Evolutionary conservation across 257 asterid species (phyloP).

Genomic region (Paulownia fortunei): DNA sequence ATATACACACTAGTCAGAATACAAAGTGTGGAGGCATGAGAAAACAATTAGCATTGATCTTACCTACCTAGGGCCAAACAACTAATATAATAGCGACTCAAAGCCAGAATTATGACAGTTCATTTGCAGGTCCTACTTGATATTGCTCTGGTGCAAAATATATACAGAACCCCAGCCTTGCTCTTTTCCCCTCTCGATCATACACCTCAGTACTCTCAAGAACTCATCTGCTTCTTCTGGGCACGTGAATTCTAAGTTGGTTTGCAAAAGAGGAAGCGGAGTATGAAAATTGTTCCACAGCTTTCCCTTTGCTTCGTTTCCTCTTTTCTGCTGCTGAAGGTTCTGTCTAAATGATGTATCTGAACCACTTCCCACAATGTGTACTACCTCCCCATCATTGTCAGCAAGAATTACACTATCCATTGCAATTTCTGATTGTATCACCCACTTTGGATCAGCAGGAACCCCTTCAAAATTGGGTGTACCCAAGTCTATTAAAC

Average conservation of each 20-base stretch:
- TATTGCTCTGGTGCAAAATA: constrained; percentile 71
- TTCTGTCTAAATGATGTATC: constrained; percentile 58
- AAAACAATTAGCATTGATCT: neutral
- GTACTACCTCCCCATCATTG: constrained; percentile 64
- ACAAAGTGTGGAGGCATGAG: neutral
- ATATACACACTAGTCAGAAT: neutral
- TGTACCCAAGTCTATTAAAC: constrained; percentile 58
- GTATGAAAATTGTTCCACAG: constrained; percentile 50
- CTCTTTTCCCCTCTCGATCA: constrained; percentile 70
- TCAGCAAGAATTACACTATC: constrained; percentile 86
- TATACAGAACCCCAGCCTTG: constrained; percentile 62
- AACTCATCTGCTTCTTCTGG: constrained; percentile 68
- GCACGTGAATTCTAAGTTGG: constrained; percentile 56
- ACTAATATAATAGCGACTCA: neutral
- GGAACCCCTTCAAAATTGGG: constrained; percentile 81
- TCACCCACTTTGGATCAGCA: constrained; percentile 72
- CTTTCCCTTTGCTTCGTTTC: constrained; percentile 47
- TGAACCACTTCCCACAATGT: constrained; percentile 81
- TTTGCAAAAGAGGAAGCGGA: constrained; percentile 71
- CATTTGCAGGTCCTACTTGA: constrained; percentile 38
- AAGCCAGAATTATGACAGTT: neutral
- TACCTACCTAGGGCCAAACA: neutral
- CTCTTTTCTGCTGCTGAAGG: constrained; percentile 52
- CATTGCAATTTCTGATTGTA: constrained; percentile 64
- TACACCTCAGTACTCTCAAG: constrained; percentile 56